These are phyloP conservation scores for Chaetomium globosum DNA, from an alignment of 2,329 filamentous ascomycete species.

Conservation along the genomic window DNA sequence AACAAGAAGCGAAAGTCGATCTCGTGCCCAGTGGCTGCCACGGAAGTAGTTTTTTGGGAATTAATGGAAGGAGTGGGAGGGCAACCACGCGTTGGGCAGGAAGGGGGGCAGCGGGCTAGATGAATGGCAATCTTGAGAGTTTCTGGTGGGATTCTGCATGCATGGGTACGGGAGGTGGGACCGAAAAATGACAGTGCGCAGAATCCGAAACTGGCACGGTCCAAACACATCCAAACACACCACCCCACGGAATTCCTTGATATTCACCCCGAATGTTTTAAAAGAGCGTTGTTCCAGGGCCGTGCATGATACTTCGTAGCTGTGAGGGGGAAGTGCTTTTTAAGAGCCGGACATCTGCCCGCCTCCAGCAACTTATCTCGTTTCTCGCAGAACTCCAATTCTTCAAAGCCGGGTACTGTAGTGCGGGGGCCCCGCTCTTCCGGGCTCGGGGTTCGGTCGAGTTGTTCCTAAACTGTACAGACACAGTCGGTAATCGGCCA, in stretches of 20 bases:
- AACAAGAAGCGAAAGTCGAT: constrained; percentile 29
- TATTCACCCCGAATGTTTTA: not conserved
- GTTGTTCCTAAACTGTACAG: constrained; percentile 1
- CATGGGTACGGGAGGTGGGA: constrained; percentile 30
- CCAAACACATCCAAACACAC: not conserved
- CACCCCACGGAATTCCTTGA: not conserved
- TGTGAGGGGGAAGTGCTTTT: not conserved
- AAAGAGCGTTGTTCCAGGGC: not conserved
- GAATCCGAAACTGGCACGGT: not conserved
- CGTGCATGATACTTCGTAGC: not conserved
- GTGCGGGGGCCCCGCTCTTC: constrained; percentile 8
- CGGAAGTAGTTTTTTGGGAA: constrained; percentile 23
- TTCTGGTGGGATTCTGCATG: constrained; percentile 32
- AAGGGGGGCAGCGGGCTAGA: constrained; percentile 28
- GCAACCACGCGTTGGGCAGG: constrained; percentile 19
- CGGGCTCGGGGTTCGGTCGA: constrained; percentile 24
- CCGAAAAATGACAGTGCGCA: constrained; percentile 27
- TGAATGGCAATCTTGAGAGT: constrained; percentile 35
- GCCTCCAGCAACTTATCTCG: not conserved
- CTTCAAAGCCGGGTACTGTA: not conserved
- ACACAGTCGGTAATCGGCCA: not conserved
- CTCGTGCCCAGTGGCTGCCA: constrained; percentile 26
- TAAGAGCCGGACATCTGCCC: not conserved
- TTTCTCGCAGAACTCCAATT: not conserved
- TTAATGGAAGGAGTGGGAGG: constrained; percentile 27